These are phyloP conservation scores for Davidsoniella virescens DNA, from an alignment of 2,329 filamentous ascomycete species.

Conservation along the genomic window DNA sequence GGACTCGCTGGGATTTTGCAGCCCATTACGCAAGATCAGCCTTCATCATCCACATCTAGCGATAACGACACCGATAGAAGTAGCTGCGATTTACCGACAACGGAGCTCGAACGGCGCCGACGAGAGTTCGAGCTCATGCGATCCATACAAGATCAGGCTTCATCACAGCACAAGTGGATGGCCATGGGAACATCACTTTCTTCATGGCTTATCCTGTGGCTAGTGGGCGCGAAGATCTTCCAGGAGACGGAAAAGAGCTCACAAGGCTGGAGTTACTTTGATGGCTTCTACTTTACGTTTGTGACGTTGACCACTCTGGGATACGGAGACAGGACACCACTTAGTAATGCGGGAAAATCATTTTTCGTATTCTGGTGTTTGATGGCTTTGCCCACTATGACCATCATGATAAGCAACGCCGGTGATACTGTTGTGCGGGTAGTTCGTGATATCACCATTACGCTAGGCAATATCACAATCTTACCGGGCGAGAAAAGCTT, in stretches of 20 bases:
- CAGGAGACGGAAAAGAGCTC: conserved; percentile 33
- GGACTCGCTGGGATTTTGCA: conserved; percentile 32
- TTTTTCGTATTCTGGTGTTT: conserved; percentile 94
- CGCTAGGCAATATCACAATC: conserved; percentile 43
- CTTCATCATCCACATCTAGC: neutral
- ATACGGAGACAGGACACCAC: conserved; percentile 64
- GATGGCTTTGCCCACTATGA: conserved; percentile 74
- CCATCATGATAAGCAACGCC: conserved; percentile 68
- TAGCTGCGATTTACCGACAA: neutral
- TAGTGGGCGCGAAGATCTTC: conserved; percentile 64
- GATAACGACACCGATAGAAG: neutral
- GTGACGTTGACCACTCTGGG: conserved; percentile 71
- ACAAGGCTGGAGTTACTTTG: conserved; percentile 57
- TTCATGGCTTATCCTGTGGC: conserved; percentile 63
- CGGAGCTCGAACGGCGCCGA: conserved; percentile 44
- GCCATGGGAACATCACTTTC: conserved; percentile 50
- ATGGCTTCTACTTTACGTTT: conserved; percentile 74
- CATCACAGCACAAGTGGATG: conserved; percentile 54
- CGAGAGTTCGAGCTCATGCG: conserved; percentile 70
- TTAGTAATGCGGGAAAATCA: conserved; percentile 61
- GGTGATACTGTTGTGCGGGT: conserved; percentile 64
- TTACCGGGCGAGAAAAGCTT: conserved; percentile 39
- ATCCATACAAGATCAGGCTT: conserved; percentile 51
- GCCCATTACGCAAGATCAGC: conserved; percentile 24
- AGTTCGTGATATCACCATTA: conserved; percentile 37